Base-by-base conservation (phyloP, 2,329 filamentous ascomycete species). In the Pestalotiopsis sp. region DNA sequence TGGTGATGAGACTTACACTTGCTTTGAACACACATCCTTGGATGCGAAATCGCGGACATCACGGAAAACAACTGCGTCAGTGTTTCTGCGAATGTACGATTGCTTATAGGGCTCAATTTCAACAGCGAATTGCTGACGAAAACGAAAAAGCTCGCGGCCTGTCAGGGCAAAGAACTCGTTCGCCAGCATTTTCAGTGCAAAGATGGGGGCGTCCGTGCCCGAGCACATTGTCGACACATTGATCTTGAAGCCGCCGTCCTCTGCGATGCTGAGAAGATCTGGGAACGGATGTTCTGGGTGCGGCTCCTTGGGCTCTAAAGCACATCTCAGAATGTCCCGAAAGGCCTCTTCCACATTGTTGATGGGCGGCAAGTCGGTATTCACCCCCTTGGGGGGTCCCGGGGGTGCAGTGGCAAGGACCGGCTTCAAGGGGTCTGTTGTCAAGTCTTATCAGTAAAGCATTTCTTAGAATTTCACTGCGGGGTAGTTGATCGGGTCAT, bases 211-310 rank as follows among this genome's bases (percentile, higher is more conserved):
- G 72, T 95, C 93, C 0, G 93, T 95, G 0, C 93, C 93, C 1
- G 92, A 94, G 76, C 92, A 95, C 82, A 94, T 89, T 0, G 93
- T 95, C 0, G 86, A 92, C 31, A 94, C 76, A n/a, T 76, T 76
- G 63, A 84, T 72, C 13, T 72, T 57, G 9, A 78, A 69, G 3
- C 75, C 75, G 2, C 77, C 77, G 1, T 69, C 68, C n/a, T 73
- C 67, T 23, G 74, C 75, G 7, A 78, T 75, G 13, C 76, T 31
- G 2, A 58, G 63, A 4, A 79, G 70, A 5, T 72, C 68, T 12
- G 65, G 57, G n/a, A 68, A 36, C 27, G 67, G 23, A 23, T 23
- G 23, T 23, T 23, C 23, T 23, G 23, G 23, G 23, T 23, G 23
- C 23, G 23, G 23, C 3, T 23, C 23, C 23, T 23, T 23, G 23